Evolutionary conservation across 495 filamentous ascomycete species (phyloP), one percentile per base, ranked within the genome.

Genomic region (Tuber microsphaerosporum): DNA sequence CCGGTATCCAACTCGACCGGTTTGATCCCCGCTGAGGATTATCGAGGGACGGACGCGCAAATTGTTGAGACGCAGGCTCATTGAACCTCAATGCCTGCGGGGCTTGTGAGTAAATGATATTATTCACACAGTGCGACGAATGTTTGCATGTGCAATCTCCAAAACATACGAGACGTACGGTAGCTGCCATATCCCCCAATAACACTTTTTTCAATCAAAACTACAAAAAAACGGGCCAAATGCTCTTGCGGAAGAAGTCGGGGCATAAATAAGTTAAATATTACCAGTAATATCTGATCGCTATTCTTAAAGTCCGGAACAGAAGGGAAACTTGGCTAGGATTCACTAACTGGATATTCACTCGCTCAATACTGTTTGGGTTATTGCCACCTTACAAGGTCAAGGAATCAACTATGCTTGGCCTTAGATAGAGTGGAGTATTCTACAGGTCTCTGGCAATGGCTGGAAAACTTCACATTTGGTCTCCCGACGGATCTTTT

Each of bases 401-500:
- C 8, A n/a, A 10, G 20, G 10, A 26, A 56, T 56, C 48, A 12
- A 3, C 48, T n/a, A 26, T 7, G 16, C 26, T 34, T 65, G 56
- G 56, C 26, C 17, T 34, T 34, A 14, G 12, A 2, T n/a, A 14
- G 17, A 4, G 56, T 31, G n/a, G n/a, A 93, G 74, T 41, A 22
- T 76, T 71, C 76, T 42, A 65, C 75, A 75, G 2, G 85, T 84
- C 22, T 85, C 79, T 4, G 84, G 78, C 65, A 87, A 84, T 70
- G 88, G 86, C 71, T 92, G 87, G 16, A 94, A 86, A 39, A 87
- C 89, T 76, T 84, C 88, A 80, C 91, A 93, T 7, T 75, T 71
- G 0, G 89, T 90, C 34, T 86, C 82, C 19, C 82, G 83, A 78
- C 92, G 90, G 34, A 93, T 84, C 2, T 84, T 84, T 70, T 90